Base-by-base conservation (phyloP, 371 early-diverging fungal genomes). In the Zancudomyces culisetae region DNA sequence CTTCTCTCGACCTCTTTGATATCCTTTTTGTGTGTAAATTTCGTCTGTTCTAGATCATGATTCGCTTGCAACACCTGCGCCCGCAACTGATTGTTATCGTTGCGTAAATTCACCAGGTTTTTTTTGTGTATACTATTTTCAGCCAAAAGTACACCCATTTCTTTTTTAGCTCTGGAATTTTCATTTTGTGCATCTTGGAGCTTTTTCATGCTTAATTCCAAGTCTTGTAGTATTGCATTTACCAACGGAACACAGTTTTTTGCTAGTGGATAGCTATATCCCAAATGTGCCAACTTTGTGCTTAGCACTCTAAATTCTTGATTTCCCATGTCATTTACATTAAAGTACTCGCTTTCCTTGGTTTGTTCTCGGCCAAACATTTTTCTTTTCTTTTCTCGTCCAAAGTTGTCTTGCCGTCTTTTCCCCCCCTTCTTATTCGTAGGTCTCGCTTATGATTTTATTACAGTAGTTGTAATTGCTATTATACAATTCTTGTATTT, bases 61-160 rank as follows among this genome's bases (percentile, higher is more conserved):
- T 40, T 42, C 26, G 41, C 23, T 8, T 51, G 13, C 15, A 51
- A 35, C 3, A 51, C 30, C 30, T 51, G 42, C 18, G 27, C 41
- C n/a, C 51, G 35, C 26, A 51, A n/a, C 8, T 8, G 3, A 51
- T 51, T 51, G n/a, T 51, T 51, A 42, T 51, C 51, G 35, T 51
- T 40, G 18, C 24, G 18, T 23, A 28, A 26, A 18, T 51, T 51
- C 15, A 41, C 6, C 30, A 51, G 12, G 10, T 51, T 51, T 51
- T 23, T 40, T 18, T 51, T 51, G 18, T 51, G 45, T 18, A 45
- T 45, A 35, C 35, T 43, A 21, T 10, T 19, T n/a, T 47, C 48
- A 3, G 26, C 18, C 12, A 10, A 18, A 18, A 47, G 3, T 12
- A 27, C 2, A 15, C 26, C 3, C 27, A 24, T 21, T 24, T 47